Conservation (phyloP, 352 stramenopile genomes). For the Pythium sukuiense region DNA sequence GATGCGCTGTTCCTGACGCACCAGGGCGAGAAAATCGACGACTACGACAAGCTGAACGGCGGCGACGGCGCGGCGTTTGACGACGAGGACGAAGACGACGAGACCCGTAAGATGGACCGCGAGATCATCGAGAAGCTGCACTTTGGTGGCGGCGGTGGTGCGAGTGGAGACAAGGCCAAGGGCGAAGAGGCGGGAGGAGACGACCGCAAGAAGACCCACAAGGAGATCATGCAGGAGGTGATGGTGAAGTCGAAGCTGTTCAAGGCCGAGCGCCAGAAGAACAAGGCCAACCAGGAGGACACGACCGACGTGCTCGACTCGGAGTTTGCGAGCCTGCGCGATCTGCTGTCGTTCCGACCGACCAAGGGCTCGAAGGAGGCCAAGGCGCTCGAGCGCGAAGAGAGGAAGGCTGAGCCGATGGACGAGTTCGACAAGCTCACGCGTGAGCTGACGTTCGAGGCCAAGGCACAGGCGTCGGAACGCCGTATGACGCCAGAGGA, state of each 20-base stretch:
- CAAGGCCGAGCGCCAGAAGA: constrained; percentile 87
- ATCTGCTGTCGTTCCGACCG: constrained; percentile 76
- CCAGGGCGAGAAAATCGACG: constrained; percentile 69
- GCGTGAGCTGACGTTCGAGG: constrained; percentile 85
- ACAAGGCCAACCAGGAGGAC: constrained; percentile 82
- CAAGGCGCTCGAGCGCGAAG: constrained; percentile 48
- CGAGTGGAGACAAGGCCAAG: constrained; percentile 16
- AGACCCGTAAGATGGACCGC: constrained; percentile 59
- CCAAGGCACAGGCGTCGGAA: constrained; percentile 93
- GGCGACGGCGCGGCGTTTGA: constrained; percentile 38
- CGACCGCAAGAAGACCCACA: constrained; percentile 75
- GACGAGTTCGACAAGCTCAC: constrained; percentile 88
- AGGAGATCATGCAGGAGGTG: constrained; percentile 91
- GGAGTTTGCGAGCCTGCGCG: constrained; percentile 62
- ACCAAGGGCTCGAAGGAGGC: constrained; percentile 70
- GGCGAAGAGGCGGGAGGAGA: constrained; percentile 18
- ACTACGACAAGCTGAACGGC: constrained; percentile 66
- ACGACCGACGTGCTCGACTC: constrained; percentile 74
- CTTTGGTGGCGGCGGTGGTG: constrained; percentile 63
- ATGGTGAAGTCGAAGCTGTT: constrained; percentile 92
- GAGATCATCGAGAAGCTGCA: constrained; percentile 87
- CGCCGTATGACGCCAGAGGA: constrained; percentile 95
- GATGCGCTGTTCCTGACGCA: constrained; percentile 79
- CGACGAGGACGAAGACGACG: constrained; percentile 72
- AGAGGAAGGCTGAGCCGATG: constrained; percentile 65